phyloP scores from a whole-genome alignment of 2,329 filamentous ascomycete genomes.

The Capronia coronata region DNA sequence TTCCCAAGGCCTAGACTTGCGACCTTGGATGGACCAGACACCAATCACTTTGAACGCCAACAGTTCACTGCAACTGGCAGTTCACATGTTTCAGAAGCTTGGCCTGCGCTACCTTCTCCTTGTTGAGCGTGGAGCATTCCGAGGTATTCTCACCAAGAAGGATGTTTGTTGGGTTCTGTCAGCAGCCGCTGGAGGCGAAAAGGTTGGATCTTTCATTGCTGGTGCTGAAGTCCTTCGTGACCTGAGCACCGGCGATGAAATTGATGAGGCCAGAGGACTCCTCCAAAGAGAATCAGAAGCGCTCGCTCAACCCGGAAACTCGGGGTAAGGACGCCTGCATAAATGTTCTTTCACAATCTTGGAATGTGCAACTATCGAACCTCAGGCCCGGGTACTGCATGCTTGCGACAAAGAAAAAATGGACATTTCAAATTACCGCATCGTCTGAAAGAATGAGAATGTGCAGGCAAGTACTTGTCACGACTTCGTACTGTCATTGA shows the following conservation, averaged over 20 bases:
- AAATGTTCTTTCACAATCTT: not conserved
- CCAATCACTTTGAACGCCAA: conserved; percentile 80
- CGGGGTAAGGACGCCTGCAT: conserved; percentile 2
- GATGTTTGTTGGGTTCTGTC: conserved; percentile 93
- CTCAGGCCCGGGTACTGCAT: too few relatives aligned
- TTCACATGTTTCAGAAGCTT: conserved; percentile 90
- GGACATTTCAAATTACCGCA: too few relatives aligned
- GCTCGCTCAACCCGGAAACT: conserved; percentile 5
- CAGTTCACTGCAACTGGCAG: conserved; percentile 72
- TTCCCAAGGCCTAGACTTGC: conserved; percentile 70
- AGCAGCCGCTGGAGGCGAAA: conserved; percentile 56
- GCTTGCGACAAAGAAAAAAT: too few relatives aligned
- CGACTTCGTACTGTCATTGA: not conserved
- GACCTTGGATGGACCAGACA: conserved; percentile 98
- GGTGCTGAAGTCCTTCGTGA: conserved; percentile 22
- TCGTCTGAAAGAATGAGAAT: too few relatives aligned
- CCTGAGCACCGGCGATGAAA: conserved; percentile 12
- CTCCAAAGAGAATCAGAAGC: conserved; percentile 15
- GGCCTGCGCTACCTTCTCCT: conserved; percentile 88
- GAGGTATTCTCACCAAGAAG: conserved; percentile 91
- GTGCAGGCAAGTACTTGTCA: not conserved
- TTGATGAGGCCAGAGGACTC: conserved; percentile 24
- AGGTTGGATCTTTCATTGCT: conserved; percentile 16
- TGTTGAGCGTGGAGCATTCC: conserved; percentile 69
- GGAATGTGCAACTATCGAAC: not conserved